phyloP scores from a whole-genome alignment of 2,329 filamentous ascomycete genomes.

The Fusarium tanahbumbuense region DNA sequence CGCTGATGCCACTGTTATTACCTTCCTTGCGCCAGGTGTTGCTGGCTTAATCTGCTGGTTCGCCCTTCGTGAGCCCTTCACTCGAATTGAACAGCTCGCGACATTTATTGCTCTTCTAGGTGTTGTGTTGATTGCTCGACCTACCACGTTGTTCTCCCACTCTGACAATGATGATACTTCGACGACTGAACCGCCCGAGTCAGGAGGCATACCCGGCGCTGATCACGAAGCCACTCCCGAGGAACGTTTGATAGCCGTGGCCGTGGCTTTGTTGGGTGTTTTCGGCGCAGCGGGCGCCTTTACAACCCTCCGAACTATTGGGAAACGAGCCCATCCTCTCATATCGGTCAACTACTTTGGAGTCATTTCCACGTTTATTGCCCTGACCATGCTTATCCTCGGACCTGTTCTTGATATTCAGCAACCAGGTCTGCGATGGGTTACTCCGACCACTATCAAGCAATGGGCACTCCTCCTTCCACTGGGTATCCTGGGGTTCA shows the following conservation, averaged over 20 bases:
- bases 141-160: slow-evolving; percentile 64
- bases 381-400: slow-evolving; percentile 67
- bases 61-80: slow-evolving; percentile 80
- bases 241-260: slow-evolving; percentile 76
- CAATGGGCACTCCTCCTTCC: slow-evolving; percentile 77
- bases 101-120: slow-evolving; percentile 80
- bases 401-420: slow-evolving; percentile 58
- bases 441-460: slow-evolving; percentile 53
- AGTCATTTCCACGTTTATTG: slow-evolving; percentile 75
- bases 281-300: slow-evolving; percentile 79
- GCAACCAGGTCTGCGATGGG: slow-evolving; percentile 60
- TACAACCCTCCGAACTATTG: slow-evolving; percentile 82
- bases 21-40: slow-evolving; percentile 83
- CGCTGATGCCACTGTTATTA: slow-evolving; percentile 89
- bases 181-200: slow-evolving; percentile 30
- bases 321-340: slow-evolving; percentile 82
- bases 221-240: slow-evolving; percentile 63
- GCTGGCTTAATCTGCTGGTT: slow-evolving; percentile 84
- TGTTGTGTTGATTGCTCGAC: slow-evolving; percentile 85
- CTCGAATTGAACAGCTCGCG: slow-evolving; percentile 79
- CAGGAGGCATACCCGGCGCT: slow-evolving; percentile 44
- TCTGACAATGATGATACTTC: slow-evolving; percentile 36
- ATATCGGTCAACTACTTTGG: slow-evolving; percentile 89
- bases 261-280: slow-evolving; percentile 80
- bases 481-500: slow-evolving; percentile 79